phyloP scores from a whole-genome alignment of 2,329 filamentous ascomycete species.

The Cadophora sp. region DNA sequence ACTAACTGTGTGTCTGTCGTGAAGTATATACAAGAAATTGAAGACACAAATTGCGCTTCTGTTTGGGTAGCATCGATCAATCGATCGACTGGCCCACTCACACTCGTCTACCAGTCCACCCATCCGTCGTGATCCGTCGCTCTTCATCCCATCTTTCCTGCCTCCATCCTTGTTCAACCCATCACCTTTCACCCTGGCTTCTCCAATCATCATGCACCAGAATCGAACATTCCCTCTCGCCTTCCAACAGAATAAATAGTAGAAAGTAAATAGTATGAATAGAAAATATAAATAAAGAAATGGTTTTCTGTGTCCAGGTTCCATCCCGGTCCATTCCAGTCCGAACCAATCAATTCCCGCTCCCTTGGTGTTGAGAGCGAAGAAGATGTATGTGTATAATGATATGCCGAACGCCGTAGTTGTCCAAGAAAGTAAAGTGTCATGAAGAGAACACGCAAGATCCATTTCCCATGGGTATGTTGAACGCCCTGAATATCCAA shows the following conservation, averaged over 20 bases:
- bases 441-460: not conserved
- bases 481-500: constrained; percentile 12
- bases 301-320: not conserved
- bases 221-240: not conserved
- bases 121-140: not conserved
- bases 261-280: not conserved
- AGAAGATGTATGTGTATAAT: constrained; percentile 25
- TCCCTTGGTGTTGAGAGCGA: constrained; percentile 37
- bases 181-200: not conserved
- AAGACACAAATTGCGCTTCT: not conserved
- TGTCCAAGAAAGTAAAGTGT: not conserved
- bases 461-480: constrained; percentile 18
- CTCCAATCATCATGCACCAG: not conserved
- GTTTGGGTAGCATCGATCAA: not conserved
- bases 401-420: constrained; percentile 11
- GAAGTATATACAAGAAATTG: constrained; percentile 14
- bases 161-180: not conserved
- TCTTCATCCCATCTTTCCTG: not conserved
- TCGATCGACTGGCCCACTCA: not conserved
- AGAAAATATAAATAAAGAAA: not conserved
- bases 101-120: not conserved
- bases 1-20: not conserved
- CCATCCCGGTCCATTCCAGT: not conserved
- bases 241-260: not conserved
- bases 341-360: constrained; percentile 29